phyloP scores from a whole-genome alignment of 1,284 basidiomycete genomes.

The Exobasidium cylindrosporum region DNA sequence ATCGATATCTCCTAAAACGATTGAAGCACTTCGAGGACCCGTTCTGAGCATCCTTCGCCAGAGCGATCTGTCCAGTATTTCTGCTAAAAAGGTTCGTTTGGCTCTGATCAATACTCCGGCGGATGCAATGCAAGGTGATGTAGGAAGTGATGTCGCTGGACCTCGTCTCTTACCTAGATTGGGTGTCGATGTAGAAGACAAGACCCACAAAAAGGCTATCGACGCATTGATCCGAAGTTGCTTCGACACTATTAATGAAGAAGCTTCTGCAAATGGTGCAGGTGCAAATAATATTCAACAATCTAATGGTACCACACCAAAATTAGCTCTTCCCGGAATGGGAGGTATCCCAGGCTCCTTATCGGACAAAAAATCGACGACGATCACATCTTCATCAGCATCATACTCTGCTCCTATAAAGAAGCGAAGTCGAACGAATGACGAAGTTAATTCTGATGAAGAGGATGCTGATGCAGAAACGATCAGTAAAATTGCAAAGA shows the following conservation, averaged over 20 bases:
- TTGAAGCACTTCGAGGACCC: conserved; percentile 8
- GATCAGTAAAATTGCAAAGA: conserved; percentile 22
- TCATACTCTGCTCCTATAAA: conserved; percentile 19
- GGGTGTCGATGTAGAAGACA: neutral
- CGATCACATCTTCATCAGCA: conserved; percentile 6
- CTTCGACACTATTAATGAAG: conserved; percentile 1
- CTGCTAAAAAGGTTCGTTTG: conserved; percentile 14
- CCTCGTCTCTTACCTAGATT: conserved; percentile 4
- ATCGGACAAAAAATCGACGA: neutral
- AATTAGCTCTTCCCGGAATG: conserved; percentile 39
- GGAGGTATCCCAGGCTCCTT: conserved; percentile 37
- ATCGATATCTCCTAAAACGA: neutral
- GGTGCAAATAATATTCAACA: neutral
- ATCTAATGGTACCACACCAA: neutral
- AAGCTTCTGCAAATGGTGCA: neutral
- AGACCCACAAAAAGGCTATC: conserved; percentile 9
- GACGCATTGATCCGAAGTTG: conserved; percentile 6
- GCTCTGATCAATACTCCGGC: conserved; percentile 1
- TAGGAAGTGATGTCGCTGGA: neutral
- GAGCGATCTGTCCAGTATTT: conserved; percentile 5
- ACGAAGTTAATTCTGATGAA: conserved; percentile 15
- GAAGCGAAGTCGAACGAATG: conserved; percentile 13
- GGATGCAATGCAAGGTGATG: conserved; percentile 7
- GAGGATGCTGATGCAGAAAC: conserved; percentile 11
- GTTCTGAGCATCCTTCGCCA: conserved; percentile 11